Evolutionary conservation across 345 rosid genomes (phyloP).

Genomic region (Cardamine resedifolia): DNA sequence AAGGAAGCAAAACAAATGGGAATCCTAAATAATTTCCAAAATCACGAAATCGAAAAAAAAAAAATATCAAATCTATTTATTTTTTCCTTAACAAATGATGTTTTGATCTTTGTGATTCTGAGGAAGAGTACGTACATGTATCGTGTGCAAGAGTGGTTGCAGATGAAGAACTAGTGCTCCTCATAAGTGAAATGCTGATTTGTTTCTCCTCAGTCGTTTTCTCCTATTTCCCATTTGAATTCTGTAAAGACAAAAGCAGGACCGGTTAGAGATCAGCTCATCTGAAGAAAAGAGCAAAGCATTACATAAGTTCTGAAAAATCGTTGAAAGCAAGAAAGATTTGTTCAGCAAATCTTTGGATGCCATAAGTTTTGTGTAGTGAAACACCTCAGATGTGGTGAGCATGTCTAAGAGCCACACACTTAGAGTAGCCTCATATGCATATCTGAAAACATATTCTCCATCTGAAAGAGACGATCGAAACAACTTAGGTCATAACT

Average conservation of each 20-base stretch:
- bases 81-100: background rate
- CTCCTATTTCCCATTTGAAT: background rate
- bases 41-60: background rate
- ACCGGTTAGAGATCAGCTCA: background rate
- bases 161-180: constrained; percentile 31
- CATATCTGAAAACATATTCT: constrained; percentile 9
- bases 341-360: background rate
- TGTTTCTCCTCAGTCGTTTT: background rate
- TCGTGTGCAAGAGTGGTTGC: constrained; percentile 48
- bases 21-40: background rate
- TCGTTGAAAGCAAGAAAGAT: background rate
- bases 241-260: background rate
- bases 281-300: constrained; percentile 6
- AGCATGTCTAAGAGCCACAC: background rate
- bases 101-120: constrained; percentile 24
- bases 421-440: background rate
- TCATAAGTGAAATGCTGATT: background rate
- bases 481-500: background rate
- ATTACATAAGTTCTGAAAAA: constrained; percentile 1
- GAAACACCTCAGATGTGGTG: background rate
- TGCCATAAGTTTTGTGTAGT: background rate
- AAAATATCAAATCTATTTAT: background rate
- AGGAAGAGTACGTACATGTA: too few species aligned
- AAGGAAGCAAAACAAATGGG: background rate
- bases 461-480: background rate